These are phyloP conservation scores for Lentinula sp. DNA, from an alignment of 768 basidiomycete genomes.

Conservation along the genomic window DNA sequence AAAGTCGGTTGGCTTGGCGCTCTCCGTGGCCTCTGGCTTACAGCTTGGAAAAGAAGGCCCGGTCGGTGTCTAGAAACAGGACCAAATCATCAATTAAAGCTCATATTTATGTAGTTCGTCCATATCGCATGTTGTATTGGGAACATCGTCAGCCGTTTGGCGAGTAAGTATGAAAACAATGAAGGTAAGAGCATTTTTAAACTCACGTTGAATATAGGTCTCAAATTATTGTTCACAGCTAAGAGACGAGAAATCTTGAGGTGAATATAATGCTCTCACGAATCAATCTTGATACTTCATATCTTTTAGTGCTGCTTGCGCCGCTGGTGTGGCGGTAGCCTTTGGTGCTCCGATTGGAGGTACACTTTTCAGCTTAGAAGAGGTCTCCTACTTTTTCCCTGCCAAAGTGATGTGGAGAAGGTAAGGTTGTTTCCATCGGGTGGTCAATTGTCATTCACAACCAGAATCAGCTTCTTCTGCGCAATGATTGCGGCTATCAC, in stretches of 20 bases:
- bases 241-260: conserved; percentile 87
- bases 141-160: conserved; percentile 85
- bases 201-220: not conserved
- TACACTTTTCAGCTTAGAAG: conserved; percentile 88
- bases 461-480: conserved; percentile 81
- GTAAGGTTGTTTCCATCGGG: conserved; percentile 36
- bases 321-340: conserved; percentile 95
- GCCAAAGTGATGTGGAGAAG: conserved; percentile 97
- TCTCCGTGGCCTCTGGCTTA: conserved; percentile 90
- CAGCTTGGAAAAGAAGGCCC: conserved; percentile 52
- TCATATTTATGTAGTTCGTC: conserved; percentile 43
- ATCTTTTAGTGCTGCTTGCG: conserved; percentile 75
- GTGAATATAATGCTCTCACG: not conserved
- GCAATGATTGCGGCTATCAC: conserved; percentile 97
- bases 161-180: conserved; percentile 89
- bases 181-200: conserved; percentile 53
- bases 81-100: conserved; percentile 40
- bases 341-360: conserved; percentile 97
- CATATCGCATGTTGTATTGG: conserved; percentile 92
- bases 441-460: conserved; percentile 11
- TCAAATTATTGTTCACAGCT: conserved; percentile 32
- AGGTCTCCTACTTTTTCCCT: conserved; percentile 96
- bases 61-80: not conserved
- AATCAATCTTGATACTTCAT: not conserved
- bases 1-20: conserved; percentile 82